phyloP scores from a whole-genome alignment of 192 early-diverging fungal genomes.

The Dimargaris cristalligena region DNA sequence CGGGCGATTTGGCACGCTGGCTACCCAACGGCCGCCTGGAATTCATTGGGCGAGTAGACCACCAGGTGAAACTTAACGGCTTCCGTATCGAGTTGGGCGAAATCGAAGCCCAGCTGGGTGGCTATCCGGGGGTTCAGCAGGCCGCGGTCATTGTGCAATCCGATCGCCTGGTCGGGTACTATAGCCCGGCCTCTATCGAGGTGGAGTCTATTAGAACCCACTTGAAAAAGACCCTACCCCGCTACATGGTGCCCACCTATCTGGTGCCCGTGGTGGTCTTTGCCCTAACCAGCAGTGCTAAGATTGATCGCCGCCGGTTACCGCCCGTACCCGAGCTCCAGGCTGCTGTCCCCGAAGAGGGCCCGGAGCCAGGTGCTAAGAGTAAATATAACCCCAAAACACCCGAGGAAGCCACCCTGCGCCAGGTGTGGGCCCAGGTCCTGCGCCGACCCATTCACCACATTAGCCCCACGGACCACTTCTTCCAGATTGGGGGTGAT shows the following conservation, averaged over 20 bases:
- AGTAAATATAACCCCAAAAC: too few relatives aligned
- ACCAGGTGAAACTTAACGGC: background rate
- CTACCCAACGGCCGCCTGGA: background rate
- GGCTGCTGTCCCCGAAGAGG: background rate
- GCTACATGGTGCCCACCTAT: conserved; percentile 3
- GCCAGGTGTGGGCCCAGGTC: background rate
- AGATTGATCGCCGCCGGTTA: background rate
- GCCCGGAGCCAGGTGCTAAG: background rate
- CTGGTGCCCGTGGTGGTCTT: background rate
- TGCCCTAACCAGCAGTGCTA: background rate
- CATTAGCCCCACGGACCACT: background rate
- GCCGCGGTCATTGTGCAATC: background rate
- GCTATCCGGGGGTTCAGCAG: background rate
- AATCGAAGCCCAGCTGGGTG: background rate
- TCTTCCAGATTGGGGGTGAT: conserved; percentile 1
- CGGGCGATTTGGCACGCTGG: background rate
- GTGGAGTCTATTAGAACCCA: background rate
- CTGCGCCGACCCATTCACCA: background rate
- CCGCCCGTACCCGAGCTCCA: background rate
- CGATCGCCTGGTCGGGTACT: background rate
- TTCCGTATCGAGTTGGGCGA: background rate
- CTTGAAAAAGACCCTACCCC: background rate
- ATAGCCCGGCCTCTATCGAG: background rate
- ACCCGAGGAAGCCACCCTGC: background rate
- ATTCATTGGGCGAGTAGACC: background rate